Evolutionary conservation across 208 protist genomes (phyloP).

Genomic region (Trypanosomatidae sp.): DNA sequence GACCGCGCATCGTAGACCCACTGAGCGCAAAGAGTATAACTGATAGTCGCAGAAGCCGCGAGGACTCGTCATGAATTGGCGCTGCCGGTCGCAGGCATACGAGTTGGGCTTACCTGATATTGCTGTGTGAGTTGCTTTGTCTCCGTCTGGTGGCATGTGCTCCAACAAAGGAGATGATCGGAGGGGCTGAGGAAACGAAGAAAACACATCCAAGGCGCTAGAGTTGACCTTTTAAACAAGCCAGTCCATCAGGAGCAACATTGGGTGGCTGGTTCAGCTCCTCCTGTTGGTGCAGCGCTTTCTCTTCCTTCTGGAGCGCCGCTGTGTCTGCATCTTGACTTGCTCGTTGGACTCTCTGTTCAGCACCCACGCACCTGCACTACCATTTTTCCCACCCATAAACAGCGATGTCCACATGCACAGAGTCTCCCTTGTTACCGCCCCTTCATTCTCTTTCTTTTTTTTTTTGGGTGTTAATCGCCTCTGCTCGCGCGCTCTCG

Average conservation of each 20-base stretch:
- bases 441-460: not conserved
- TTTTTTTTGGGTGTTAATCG: not conserved
- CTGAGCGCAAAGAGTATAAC: conserved; percentile 51
- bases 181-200: not conserved
- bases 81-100: not conserved
- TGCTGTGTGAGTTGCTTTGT: conserved; percentile 1
- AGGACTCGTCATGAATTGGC: conserved; percentile 1
- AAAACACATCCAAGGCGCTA: not conserved
- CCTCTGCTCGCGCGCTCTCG: not conserved
- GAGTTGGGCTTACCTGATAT: not conserved
- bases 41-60: conserved; percentile 14
- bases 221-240: not conserved
- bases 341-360: not conserved
- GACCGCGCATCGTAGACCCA: conserved; percentile 57
- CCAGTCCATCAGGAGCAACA: not conserved
- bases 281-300: not conserved
- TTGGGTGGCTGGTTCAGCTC: not conserved
- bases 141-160: not conserved
- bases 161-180: not conserved
- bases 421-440: not conserved
- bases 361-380: not conserved
- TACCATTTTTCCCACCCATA: not conserved
- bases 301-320: not conserved
- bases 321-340: not conserved
- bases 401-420: not conserved